Evolutionary conservation across 108 stramenopile genomes (phyloP), one percentile per base, ranked within the genome.

Genomic region (Skeletonema potamos): DNA sequence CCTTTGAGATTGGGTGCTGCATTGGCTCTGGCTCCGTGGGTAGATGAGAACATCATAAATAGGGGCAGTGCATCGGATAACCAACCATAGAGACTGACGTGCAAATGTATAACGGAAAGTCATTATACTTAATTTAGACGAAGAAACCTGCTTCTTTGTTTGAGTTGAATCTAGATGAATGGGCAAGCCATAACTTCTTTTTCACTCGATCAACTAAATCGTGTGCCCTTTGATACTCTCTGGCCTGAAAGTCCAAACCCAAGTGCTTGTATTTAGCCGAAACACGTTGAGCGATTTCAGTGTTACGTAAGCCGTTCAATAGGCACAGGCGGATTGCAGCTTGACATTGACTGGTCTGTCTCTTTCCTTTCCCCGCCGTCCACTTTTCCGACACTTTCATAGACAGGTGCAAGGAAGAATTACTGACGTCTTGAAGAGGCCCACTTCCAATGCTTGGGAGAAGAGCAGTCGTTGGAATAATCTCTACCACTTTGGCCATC

Each of bases 21-120:
- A 0, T 55, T 95, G n/a, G 94, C 94, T 1, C 56, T 92, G 54
- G 94, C 94, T n/a, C 94, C 94, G 0, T 95, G 94, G 94, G 94
- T 95, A 2, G 89, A 93, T 54, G 91, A 90, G 58, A 95, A 93
- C 62, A 82, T 95, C 39, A 39, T 92, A 27, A 85, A 83, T 56
- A 66, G 86, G 26, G 79, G 39, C 22, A 56, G 59, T n/a, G 57
- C 58, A 32, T 20, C 51, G 54, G 81, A 48, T 17, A 46, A 71
- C 33, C 54, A 26, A 37, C 62, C 17, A 63, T 26, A 59, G 4
- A 58, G n/a, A 51, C 1, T 22, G 6, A 22, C 22, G 48, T 6
- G 48, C 48, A 22, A 1, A 22, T 51, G 22, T 22, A 51, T 2
- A 20, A 51, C 48, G 22, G 6, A 51, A 51, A 8, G 9, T 4